Percentiles rank a stretch among this genome's conserved stretches.
These are phyloP conservation scores for Suillus americanus DNA, from an alignment of 768 basidiomycete species.

Conservation along the genomic window DNA sequence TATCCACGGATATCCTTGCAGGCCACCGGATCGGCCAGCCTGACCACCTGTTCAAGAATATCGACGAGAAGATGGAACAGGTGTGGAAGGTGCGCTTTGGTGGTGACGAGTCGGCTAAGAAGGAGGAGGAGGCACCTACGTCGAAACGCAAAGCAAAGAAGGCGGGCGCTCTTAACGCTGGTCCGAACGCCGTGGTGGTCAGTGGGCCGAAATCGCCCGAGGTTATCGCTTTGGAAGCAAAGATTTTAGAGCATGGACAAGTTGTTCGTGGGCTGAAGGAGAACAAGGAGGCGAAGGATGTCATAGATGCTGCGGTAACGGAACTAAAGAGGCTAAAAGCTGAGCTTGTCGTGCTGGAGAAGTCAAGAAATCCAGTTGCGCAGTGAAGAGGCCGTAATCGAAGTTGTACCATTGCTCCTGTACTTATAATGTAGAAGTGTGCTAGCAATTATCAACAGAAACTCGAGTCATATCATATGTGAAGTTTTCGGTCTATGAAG, in stretches of 20 bases:
- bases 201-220: constrained; percentile 71
- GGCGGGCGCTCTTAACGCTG: constrained; percentile 46
- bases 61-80: constrained; percentile 88
- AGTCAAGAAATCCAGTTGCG: background rate
- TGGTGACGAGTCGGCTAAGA: constrained; percentile 48
- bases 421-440: background rate
- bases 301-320: constrained; percentile 47
- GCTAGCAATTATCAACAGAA: background rate
- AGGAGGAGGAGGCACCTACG: constrained; percentile 43
- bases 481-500: background rate
- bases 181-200: constrained; percentile 36
- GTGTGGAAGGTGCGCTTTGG: constrained; percentile 80
- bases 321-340: constrained; percentile 65
- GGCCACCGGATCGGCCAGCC: constrained; percentile 87
- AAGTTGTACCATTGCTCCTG: background rate
- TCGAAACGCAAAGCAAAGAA: constrained; percentile 57
- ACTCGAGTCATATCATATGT: background rate
- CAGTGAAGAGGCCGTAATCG: background rate
- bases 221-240: constrained; percentile 67
- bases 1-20: constrained; percentile 80
- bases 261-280: constrained; percentile 69
- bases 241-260: constrained; percentile 75
- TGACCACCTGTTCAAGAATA: constrained; percentile 89
- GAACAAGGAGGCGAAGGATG: constrained; percentile 45
- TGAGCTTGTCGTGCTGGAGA: constrained; percentile 38